A percentile compares a stretch with the other conserved stretches of the same genome.
Conservation (phyloP, 768 basidiomycete genomes). For the Glaciozyma martinii region DNA sequence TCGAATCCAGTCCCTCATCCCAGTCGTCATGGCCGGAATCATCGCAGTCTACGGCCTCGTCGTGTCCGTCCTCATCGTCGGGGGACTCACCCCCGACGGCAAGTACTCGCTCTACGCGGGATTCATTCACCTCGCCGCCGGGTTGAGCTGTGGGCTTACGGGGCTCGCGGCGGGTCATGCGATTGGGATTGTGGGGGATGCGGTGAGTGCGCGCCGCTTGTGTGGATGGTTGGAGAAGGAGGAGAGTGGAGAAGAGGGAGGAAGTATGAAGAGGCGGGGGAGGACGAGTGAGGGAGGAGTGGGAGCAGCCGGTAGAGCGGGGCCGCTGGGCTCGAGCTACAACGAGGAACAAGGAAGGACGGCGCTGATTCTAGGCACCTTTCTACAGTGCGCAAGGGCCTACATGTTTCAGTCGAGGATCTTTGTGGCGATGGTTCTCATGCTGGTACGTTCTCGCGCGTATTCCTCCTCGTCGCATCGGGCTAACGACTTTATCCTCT, state of each 20-base stretch:
- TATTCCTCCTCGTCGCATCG: too few species aligned
- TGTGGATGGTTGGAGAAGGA: neutral
- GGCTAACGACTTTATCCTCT: neutral
- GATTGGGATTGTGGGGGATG: conserved; percentile 86
- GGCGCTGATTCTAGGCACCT: neutral
- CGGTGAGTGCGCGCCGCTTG: conserved; percentile 49
- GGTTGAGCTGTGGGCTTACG: conserved; percentile 80
- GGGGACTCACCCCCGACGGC: conserved; percentile 39
- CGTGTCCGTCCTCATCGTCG: conserved; percentile 84
- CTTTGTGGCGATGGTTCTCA: conserved; percentile 92
- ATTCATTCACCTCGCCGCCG: conserved; percentile 85
- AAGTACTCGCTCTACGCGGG: conserved; percentile 43
- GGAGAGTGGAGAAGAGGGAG: too few species aligned
- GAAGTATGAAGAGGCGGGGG: too few species aligned
- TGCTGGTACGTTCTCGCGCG: conserved; percentile 47
- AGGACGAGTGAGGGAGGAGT: too few species aligned
- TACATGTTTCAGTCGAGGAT: conserved; percentile 84
- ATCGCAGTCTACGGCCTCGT: conserved; percentile 96
- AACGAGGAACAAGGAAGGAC: too few species aligned
- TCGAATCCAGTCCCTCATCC: conserved; percentile 66
- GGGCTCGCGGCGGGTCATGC: conserved; percentile 90
- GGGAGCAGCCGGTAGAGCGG: too few species aligned
- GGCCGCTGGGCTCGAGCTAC: too few species aligned
- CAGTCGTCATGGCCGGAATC: conserved; percentile 97
- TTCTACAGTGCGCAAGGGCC: conserved; percentile 68